Evolutionary conservation across 345 rosid genomes (phyloP).

Genomic region (Pelargonium nanum): DNA sequence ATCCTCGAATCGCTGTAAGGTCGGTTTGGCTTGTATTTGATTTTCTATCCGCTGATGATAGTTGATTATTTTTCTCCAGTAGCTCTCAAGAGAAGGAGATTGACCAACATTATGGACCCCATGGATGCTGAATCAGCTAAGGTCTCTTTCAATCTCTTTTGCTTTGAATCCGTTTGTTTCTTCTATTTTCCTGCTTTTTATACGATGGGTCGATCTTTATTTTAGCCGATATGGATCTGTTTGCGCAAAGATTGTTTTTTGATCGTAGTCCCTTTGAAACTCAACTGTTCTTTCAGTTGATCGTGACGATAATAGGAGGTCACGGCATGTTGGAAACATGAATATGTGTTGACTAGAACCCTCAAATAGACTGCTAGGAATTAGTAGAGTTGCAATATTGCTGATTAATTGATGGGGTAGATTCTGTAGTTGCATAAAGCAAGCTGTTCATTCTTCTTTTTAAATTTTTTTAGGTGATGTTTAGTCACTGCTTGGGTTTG

Average conservation of each 20-base stretch:
- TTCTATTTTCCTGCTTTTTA: not conserved
- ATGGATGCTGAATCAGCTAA: slow-evolving; percentile 73
- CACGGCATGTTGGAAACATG: not conserved
- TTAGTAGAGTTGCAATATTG: not conserved
- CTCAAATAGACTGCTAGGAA: too few relatives aligned
- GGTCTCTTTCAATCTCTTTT: slow-evolving; percentile 19
- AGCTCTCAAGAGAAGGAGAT: slow-evolving; percentile 63
- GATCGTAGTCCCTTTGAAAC: not conserved
- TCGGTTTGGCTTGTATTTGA: not conserved
- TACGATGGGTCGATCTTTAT: slow-evolving; percentile 6
- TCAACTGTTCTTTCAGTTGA: not conserved
- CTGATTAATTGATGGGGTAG: too few relatives aligned
- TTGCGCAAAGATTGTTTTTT: not conserved
- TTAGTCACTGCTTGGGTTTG: too few relatives aligned
- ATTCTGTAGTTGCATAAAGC: too few relatives aligned
- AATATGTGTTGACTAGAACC: not conserved
- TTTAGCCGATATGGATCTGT: not conserved
- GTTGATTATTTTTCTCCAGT: slow-evolving; percentile 38
- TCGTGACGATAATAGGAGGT: not conserved
- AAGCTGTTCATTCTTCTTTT: not conserved
- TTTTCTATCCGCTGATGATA: slow-evolving; percentile 35
- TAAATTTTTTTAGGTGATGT: not conserved
- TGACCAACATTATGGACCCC: slow-evolving; percentile 29
- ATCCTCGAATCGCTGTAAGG: not conserved
- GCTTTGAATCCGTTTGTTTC: not conserved